Conservation (phyloP, 1,284 basidiomycete species). For the Paramarasmius palmivorus region DNA sequence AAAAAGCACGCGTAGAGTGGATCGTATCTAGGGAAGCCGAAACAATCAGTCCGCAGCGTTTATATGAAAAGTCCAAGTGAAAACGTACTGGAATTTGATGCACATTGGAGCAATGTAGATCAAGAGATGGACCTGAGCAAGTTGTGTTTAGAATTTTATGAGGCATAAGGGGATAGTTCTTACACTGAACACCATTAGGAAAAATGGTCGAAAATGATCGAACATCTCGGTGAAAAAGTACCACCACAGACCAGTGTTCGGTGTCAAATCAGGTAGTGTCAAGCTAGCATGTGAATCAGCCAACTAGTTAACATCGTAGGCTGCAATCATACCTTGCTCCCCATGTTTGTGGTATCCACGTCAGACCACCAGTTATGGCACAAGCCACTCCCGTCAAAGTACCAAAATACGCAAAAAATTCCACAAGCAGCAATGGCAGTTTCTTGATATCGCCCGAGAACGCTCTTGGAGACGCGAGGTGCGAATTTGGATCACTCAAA, state of each 20-base stretch:
- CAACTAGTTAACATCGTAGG: background rate
- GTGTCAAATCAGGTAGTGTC: constrained; percentile 83
- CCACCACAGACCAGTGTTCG: constrained; percentile 96
- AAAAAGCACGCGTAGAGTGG: constrained; percentile 81
- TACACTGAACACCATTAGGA: constrained; percentile 94
- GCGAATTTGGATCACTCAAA: constrained; percentile 57
- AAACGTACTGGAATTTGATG: constrained; percentile 79
- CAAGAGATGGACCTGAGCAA: constrained; percentile 75
- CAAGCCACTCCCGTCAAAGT: constrained; percentile 51
- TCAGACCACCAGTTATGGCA: constrained; percentile 55
- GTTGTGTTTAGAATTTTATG: constrained; percentile 17
- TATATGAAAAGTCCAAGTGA: background rate
- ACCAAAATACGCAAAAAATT: constrained; percentile 52
- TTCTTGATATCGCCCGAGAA: constrained; percentile 38
- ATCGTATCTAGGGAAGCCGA: constrained; percentile 61
- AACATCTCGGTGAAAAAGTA: constrained; percentile 99
- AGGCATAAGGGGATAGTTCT: constrained; percentile 26
- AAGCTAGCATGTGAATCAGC: constrained; percentile 41
- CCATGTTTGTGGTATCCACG: constrained; percentile 80
- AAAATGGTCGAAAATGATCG: constrained; percentile 95
- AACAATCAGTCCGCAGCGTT: background rate
- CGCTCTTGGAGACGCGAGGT: constrained; percentile 59
- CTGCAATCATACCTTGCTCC: constrained; percentile 68
- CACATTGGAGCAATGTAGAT: constrained; percentile 87
- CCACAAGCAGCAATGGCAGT: constrained; percentile 39